Conservation (phyloP, 148 eudicot genomes). For the Camellia granthamiana region DNA sequence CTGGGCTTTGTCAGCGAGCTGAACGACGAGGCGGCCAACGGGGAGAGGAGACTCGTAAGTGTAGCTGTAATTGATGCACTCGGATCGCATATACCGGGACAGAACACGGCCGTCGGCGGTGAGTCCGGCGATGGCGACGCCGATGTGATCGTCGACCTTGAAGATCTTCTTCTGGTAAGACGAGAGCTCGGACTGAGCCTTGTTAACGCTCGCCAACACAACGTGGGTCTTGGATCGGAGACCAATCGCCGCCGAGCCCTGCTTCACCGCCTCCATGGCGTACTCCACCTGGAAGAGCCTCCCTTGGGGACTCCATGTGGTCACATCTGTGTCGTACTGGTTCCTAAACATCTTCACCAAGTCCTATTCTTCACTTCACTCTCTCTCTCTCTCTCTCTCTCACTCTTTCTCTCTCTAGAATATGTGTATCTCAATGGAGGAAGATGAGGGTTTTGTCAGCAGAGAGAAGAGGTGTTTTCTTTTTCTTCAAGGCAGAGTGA, state of each 20-base stretch:
- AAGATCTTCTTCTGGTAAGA: constrained; percentile 98
- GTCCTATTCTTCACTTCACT: background rate
- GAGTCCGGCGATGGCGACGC: constrained; percentile 92
- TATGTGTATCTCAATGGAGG: background rate
- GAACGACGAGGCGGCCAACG: constrained; percentile 91
- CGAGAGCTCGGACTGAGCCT: constrained; percentile 85
- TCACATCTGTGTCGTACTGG: constrained; percentile 98
- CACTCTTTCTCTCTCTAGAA: background rate
- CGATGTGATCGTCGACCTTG: constrained; percentile 89
- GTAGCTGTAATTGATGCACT: constrained; percentile 68
- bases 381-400: constrained; percentile 4
- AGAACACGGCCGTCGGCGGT: constrained; percentile 96
- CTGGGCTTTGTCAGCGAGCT: constrained; percentile 98
- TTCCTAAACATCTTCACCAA: constrained; percentile 67
- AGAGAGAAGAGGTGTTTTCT: constrained; percentile 22
- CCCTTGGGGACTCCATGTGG: constrained; percentile 98
- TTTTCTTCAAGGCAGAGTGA: constrained; percentile 32
- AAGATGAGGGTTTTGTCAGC: background rate
- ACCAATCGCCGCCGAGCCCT: constrained; percentile 93
- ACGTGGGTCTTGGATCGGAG: constrained; percentile 89
- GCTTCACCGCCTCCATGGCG: constrained; percentile 99
- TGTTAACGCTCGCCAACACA: constrained; percentile 73
- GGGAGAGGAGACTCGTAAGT: constrained; percentile 77
- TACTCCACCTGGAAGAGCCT: constrained; percentile 90
- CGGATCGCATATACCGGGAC: constrained; percentile 82